Conservation (phyloP, 768 basidiomycete genomes). For the Phaeotremella skinneri region DNA sequence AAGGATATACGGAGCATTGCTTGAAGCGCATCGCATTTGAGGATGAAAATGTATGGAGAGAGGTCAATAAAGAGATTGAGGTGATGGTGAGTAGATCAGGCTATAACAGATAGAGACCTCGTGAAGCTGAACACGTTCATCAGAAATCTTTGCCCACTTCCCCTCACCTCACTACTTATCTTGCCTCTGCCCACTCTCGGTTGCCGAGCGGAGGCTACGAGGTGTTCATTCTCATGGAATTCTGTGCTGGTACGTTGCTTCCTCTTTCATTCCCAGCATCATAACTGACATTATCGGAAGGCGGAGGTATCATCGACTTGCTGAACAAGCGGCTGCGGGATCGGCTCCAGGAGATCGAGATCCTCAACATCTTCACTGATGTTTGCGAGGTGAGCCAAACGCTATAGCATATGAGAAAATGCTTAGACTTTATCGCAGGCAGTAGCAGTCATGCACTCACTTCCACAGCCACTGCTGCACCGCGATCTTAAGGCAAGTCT, state of each 20-base stretch:
- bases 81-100: constrained; percentile 71
- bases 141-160: constrained; percentile 88
- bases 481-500: constrained; percentile 76
- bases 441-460: constrained; percentile 92
- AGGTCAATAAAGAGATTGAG: constrained; percentile 96
- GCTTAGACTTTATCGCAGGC: constrained; percentile 54
- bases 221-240: constrained; percentile 99
- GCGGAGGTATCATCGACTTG: constrained; percentile 99
- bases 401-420: background rate
- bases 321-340: constrained; percentile 96
- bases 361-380: constrained; percentile 95
- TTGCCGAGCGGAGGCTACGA: constrained; percentile 81
- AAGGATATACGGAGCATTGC: constrained; percentile 90
- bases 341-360: constrained; percentile 90
- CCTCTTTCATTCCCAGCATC: constrained; percentile 11
- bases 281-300: constrained; percentile 53
- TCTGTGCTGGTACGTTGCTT: constrained; percentile 69
- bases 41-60: constrained; percentile 81
- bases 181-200: constrained; percentile 88
- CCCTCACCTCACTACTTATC: constrained; percentile 91
- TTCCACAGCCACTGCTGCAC: constrained; percentile 84
- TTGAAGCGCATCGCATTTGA: constrained; percentile 93
- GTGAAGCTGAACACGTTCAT: constrained; percentile 16
- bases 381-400: constrained; percentile 67
- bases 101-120: constrained; percentile 5